Evolutionary conservation across 129 eudicot species (phyloP).

Genomic region (Flaveria linearis): DNA sequence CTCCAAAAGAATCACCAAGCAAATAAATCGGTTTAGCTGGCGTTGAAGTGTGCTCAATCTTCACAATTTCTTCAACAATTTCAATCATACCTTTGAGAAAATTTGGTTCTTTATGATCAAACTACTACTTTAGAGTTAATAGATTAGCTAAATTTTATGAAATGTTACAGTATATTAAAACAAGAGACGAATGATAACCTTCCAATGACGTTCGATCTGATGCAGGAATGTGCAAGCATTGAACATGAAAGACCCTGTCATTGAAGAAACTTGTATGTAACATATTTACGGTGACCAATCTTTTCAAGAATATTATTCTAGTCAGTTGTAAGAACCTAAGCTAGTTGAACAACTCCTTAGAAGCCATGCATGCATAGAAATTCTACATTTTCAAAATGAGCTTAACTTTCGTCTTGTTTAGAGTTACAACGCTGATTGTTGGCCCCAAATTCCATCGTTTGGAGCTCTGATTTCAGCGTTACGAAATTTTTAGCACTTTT

Average conservation of each 20-base stretch:
- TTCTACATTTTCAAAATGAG: not conserved
- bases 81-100: slow-evolving; percentile 51
- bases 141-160: not conserved
- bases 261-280: not conserved
- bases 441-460: no score
- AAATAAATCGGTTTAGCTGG: slow-evolving; percentile 81
- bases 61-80: slow-evolving; percentile 64
- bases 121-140: slow-evolving; percentile 8
- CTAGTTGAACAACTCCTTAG: not conserved
- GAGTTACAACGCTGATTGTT: not conserved
- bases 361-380: not conserved
- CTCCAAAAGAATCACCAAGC: slow-evolving; percentile 88
- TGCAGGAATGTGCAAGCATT: slow-evolving; percentile 67
- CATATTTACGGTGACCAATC: not conserved
- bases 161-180: not conserved
- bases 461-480: not conserved
- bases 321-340: not conserved
- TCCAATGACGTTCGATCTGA: slow-evolving; percentile 63
- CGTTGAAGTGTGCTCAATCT: slow-evolving; percentile 54
- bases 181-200: slow-evolving; percentile 38
- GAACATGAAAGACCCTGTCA: slow-evolving; percentile 57
- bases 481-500: not conserved
- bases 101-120: not conserved
- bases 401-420: not conserved
- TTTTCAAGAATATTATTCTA: not conserved